Conservation (phyloP, 2,329 filamentous ascomycete species). For the Tolypocladium inflatum region DNA sequence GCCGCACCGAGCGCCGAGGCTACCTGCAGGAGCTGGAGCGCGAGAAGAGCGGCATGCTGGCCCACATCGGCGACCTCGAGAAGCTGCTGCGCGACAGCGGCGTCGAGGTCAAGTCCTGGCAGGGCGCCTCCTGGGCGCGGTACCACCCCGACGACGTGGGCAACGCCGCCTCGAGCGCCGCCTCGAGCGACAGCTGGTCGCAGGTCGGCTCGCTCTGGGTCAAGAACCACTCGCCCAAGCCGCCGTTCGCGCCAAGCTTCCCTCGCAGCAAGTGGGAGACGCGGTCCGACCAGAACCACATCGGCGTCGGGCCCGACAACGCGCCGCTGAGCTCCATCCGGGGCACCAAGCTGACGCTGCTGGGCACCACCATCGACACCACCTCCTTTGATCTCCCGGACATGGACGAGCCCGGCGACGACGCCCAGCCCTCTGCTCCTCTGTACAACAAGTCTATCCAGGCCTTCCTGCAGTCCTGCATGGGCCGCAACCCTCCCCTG, state of each 20-base stretch:
- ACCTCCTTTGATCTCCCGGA: conserved; percentile 61
- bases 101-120: conserved; percentile 47
- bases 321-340: conserved; percentile 63
- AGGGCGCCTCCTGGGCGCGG: conserved; percentile 19
- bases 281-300: conserved; percentile 50
- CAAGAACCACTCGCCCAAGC: conserved; percentile 17
- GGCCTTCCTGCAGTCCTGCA: conserved; percentile 56
- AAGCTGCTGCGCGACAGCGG: conserved; percentile 52
- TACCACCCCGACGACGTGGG: conserved; percentile 16
- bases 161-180: conserved; percentile 11
- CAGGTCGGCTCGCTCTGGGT: conserved; percentile 23
- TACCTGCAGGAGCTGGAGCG: conserved; percentile 70
- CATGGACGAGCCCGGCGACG: conserved; percentile 44
- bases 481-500: conserved; percentile 49
- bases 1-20: conserved; percentile 68
- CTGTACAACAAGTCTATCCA: conserved; percentile 64
- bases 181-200: conserved; percentile 18
- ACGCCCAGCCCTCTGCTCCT: conserved; percentile 27
- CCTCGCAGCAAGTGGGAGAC: conserved; percentile 27
- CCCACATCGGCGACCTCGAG: conserved; percentile 60
- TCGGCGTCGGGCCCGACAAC: conserved; percentile 55
- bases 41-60: conserved; percentile 58
- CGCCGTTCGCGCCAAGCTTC: conserved; percentile 14
- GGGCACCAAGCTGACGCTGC: conserved; percentile 66
- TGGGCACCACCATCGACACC: conserved; percentile 73